A percentile compares a stretch with the other conserved stretches of the same genome.
Conservation (phyloP, 1,284 basidiomycete genomes). For the Macrocybe sp. region DNA sequence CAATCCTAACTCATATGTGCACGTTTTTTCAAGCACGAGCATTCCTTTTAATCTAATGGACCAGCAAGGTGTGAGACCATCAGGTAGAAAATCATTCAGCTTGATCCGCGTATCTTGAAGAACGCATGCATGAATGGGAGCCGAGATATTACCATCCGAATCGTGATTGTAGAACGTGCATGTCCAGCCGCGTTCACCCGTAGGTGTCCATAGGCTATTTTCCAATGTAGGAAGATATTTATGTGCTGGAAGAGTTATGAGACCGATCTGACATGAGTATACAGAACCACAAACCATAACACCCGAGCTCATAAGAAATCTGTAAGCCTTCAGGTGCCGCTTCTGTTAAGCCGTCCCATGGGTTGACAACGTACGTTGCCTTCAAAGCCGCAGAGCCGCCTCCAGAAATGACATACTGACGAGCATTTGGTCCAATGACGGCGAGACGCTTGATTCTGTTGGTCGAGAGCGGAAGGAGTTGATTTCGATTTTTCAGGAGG, state of each 20-base stretch:
- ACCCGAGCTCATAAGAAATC: slow-evolving; percentile 51
- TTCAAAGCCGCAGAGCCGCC: slow-evolving; percentile 73
- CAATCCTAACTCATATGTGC: slow-evolving; percentile 49
- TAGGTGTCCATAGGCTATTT: slow-evolving; percentile 40
- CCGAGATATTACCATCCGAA: slow-evolving; percentile 35
- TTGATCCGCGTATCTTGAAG: slow-evolving; percentile 60
- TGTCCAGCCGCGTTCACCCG: slow-evolving; percentile 53
- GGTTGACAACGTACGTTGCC: slow-evolving; percentile 64
- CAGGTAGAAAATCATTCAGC: slow-evolving; percentile 59
- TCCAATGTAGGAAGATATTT: slow-evolving; percentile 63
- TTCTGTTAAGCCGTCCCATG: slow-evolving; percentile 51
- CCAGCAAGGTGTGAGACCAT: slow-evolving; percentile 44
- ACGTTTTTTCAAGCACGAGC: slow-evolving; percentile 35
- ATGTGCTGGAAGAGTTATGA: slow-evolving; percentile 36
- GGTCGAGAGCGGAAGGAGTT: slow-evolving; percentile 50
- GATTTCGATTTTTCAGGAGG: slow-evolving; percentile 61
- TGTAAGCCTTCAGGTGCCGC: slow-evolving; percentile 41
- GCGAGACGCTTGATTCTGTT: slow-evolving; percentile 52
- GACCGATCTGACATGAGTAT: background rate
- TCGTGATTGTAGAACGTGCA: slow-evolving; percentile 59
- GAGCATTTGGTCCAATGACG: slow-evolving; percentile 72
- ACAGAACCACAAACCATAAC: slow-evolving; percentile 42
- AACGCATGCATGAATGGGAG: slow-evolving; percentile 42
- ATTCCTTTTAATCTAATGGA: slow-evolving; percentile 45
- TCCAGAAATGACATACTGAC: slow-evolving; percentile 60